Conservation (phyloP, 805 yeast species). For the Starmerella gropengiesseri region DNA sequence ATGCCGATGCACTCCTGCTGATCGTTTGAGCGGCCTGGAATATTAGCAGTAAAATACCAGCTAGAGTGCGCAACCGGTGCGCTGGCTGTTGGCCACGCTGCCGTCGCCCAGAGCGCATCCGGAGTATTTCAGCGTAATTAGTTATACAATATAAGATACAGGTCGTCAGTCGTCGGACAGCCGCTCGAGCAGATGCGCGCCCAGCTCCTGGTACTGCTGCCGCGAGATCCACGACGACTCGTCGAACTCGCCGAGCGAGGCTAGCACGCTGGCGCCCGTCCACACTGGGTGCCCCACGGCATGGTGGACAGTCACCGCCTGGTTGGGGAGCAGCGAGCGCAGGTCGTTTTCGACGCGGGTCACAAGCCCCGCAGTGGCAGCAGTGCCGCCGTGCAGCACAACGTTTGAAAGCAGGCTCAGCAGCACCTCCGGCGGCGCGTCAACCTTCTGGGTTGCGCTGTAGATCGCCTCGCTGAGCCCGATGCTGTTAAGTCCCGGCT, state of each 20-base stretch:
- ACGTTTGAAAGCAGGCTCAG: conserved; percentile 80
- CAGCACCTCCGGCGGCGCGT: conserved; percentile 46
- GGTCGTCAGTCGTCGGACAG: conserved; percentile 3
- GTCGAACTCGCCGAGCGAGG: conserved; percentile 84
- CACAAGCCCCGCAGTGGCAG: conserved; percentile 68
- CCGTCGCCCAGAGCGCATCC: too few relatives aligned
- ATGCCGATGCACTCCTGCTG: too few relatives aligned
- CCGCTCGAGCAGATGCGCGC: conserved; percentile 50
- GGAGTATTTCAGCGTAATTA: too few relatives aligned
- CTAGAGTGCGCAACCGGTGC: too few relatives aligned
- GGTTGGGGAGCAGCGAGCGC: conserved; percentile 58
- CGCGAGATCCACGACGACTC: conserved; percentile 82
- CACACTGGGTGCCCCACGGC: conserved; percentile 71
- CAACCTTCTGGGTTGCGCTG: conserved; percentile 38
- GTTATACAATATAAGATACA: too few relatives aligned
- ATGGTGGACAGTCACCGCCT: conserved; percentile 36
- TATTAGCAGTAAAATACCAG: too few relatives aligned
- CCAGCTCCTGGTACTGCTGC: conserved; percentile 79
- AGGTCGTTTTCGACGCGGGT: conserved; percentile 67
- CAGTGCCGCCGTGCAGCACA: conserved; percentile 73
- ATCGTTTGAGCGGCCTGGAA: too few relatives aligned
- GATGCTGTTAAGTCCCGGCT: conserved; percentile 36
- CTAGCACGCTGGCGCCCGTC: conserved; percentile 84
- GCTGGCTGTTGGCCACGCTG: too few relatives aligned
- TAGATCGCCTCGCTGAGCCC: conserved; percentile 40